Evolutionary conservation across 192 early-diverging fungal species (phyloP).

Genomic region (Mortierella hygrophila): DNA sequence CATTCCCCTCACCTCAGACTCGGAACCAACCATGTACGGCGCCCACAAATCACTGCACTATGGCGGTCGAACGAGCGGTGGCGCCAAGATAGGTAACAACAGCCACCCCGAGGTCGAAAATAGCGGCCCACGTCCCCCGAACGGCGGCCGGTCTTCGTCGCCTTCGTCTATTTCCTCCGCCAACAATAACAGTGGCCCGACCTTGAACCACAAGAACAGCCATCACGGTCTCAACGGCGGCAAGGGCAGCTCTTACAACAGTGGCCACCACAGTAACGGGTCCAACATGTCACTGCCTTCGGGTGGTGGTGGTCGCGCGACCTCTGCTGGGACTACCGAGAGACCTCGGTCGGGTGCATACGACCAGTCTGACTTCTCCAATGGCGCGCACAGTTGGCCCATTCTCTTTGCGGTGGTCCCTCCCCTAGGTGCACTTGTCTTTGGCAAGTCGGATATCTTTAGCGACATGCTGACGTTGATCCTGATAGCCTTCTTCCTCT

Average conservation of each 20-base stretch:
- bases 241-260: constrained; percentile 5
- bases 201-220: constrained; percentile 13
- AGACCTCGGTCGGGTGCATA: constrained; percentile 31
- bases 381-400: constrained; percentile 67
- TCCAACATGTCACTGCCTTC: constrained; percentile 24
- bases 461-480: constrained; percentile 68
- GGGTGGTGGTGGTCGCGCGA: neutral
- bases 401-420: constrained; percentile 69
- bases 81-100: constrained; percentile 14
- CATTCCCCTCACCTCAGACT: constrained; percentile 46
- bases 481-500: constrained; percentile 70
- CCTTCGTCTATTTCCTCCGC: constrained; percentile 38
- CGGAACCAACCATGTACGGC: constrained; percentile 39
- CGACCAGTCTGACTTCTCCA: constrained; percentile 54
- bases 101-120: constrained; percentile 35
- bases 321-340: neutral
- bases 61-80: constrained; percentile 18
- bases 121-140: neutral
- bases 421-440: constrained; percentile 67
- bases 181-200: constrained; percentile 4
- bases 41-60: constrained; percentile 25
- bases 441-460: constrained; percentile 70
- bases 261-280: constrained; percentile 15
- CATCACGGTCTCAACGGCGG: constrained; percentile 5
- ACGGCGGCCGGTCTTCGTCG: constrained; percentile 33